phyloP scores from a whole-genome alignment of 2,329 filamentous ascomycete genomes.

The Colletotrichum lentis region DNA sequence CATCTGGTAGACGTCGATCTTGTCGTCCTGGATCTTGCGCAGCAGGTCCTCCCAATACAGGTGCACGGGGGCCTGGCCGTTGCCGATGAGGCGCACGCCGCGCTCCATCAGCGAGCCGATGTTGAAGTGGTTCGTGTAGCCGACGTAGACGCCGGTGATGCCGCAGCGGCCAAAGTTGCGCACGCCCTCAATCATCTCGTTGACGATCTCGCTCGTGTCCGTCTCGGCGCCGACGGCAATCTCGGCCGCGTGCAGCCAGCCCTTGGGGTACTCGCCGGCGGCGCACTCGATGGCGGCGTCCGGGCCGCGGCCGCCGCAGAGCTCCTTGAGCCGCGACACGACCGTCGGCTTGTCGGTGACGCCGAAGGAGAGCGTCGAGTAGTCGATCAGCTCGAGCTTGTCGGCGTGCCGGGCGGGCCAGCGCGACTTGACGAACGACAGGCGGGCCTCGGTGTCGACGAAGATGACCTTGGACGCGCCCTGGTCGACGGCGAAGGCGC shows the following conservation, averaged over 20 bases:
- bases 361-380: conserved; percentile 64
- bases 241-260: conserved; percentile 67
- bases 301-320: conserved; percentile 75
- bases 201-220: conserved; percentile 82
- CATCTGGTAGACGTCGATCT: conserved; percentile 82
- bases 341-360: conserved; percentile 69
- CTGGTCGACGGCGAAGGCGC: conserved; percentile 76
- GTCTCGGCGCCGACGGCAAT: conserved; percentile 75
- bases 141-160: conserved; percentile 75
- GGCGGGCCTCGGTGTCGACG: conserved; percentile 76
- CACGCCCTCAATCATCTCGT: conserved; percentile 81
- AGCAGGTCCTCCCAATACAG: conserved; percentile 85
- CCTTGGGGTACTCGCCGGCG: conserved; percentile 68
- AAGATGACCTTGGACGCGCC: conserved; percentile 80
- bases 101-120: conserved; percentile 86
- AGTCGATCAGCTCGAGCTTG: conserved; percentile 76
- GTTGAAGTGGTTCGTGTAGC: conserved; percentile 81
- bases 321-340: conserved; percentile 75
- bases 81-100: conserved; percentile 79
- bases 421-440: conserved; percentile 72
- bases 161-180: conserved; percentile 77
- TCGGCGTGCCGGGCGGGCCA: conserved; percentile 58
- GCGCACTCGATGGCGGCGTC: conserved; percentile 77
- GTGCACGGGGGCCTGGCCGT: conserved; percentile 76
- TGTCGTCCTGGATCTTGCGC: conserved; percentile 68